These are phyloP conservation scores for Priceomyces haplophilus DNA, from an alignment of 805 yeast genomes.

Conservation along the genomic window DNA sequence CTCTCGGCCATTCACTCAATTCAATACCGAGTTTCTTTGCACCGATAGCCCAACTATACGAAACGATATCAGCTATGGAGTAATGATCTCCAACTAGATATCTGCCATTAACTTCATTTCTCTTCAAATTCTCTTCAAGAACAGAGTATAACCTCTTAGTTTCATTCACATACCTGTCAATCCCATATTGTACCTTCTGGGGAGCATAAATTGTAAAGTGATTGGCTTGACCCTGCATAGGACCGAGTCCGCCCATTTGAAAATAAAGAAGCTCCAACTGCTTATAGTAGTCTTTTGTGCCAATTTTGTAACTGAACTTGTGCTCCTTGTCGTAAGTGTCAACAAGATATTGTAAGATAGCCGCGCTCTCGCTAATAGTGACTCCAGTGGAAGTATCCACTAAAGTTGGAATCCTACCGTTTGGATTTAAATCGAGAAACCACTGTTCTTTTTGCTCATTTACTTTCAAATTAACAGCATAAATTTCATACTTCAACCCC, in stretches of 20 bases:
- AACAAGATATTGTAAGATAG: constrained; percentile 56
- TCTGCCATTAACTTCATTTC: constrained; percentile 41
- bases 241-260: constrained; percentile 53
- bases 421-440: constrained; percentile 56
- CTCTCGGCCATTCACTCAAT: constrained; percentile 35
- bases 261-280: constrained; percentile 53
- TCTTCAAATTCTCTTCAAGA: constrained; percentile 46
- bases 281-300: constrained; percentile 46
- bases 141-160: constrained; percentile 54
- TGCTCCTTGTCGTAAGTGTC: constrained; percentile 58
- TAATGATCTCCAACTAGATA: constrained; percentile 60
- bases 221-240: constrained; percentile 60
- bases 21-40: constrained; percentile 24
- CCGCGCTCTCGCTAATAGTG: constrained; percentile 57
- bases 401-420: constrained; percentile 62
- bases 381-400: constrained; percentile 42
- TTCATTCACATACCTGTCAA: constrained; percentile 50
- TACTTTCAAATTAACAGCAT: constrained; percentile 39
- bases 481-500: constrained; percentile 39
- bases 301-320: constrained; percentile 39
- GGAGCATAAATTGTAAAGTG: constrained; percentile 46
- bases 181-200: constrained; percentile 54
- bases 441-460: constrained; percentile 54
- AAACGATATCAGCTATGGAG: constrained; percentile 56
- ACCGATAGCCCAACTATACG: constrained; percentile 43